Evolutionary conservation across 345 rosid species (phyloP), one percentile per base, ranked within the genome.

Genomic region (Mangifera indica): DNA sequence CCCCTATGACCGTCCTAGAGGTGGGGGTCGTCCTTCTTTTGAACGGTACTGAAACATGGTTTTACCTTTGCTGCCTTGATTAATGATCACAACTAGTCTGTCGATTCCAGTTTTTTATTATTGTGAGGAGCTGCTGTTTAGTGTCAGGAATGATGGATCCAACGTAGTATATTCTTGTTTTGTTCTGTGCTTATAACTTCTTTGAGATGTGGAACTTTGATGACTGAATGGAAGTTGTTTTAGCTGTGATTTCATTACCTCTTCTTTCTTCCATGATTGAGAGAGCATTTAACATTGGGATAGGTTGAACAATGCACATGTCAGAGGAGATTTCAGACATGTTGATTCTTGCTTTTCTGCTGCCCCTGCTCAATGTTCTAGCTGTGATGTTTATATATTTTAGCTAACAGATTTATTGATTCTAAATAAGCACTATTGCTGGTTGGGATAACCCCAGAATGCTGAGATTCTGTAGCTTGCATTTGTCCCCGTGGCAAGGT

Each of bases 1-100:
- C 49, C 85, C 82, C 4, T 82, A 76, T 49, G 85, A 79, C 52
- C 76, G 85, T 26, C 72, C 80, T 26, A 62, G 78, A 69, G 56
- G 78, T 48, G 63, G 72, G 14, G 77, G 82, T 22, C 80, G 63
- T 29, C 63, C 83, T 37, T 77, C 79, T 9, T 75, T 73, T 22
- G 85, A 82, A 10, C 82, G 83, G 15, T 82, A 62, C 67, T 82
- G 62, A 69, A 21, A 20, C 10, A 13, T 14, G 21, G 71, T 53
- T 67, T 22, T n/a, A n/a, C n/a, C n/a, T 22, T 57, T 54, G 17
- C 49, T 20, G 20, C 72, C 18, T 58, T 69, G 15, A 13, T 34
- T 17, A n/a, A 15, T 5, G 29, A 32, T 18, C 10, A 53, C 22
- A 21, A 54, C 24, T 56, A 54, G 62, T 17, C 45, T 37, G 67